Evolutionary conservation across 2,329 filamentous ascomycete species (phyloP).

Genomic region (Teratosphaeria nubilosa): DNA sequence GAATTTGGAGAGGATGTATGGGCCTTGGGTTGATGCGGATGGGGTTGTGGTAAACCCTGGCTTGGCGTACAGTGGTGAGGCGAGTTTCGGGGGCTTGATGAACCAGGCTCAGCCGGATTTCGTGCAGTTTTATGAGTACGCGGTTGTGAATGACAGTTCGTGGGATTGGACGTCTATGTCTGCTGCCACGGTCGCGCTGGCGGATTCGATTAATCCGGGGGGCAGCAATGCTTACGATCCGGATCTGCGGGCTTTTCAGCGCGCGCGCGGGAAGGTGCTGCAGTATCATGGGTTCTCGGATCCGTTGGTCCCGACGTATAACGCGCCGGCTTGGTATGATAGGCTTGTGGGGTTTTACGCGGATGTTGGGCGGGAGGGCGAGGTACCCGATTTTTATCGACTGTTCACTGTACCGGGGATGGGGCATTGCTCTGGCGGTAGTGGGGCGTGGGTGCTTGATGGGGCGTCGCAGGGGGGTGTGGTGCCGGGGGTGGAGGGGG

Average conservation of each 20-base stretch:
- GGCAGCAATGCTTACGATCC: conserved; percentile 39
- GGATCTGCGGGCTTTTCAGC: conserved; percentile 37
- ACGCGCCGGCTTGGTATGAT: conserved; percentile 11
- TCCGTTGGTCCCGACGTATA: conserved; percentile 35
- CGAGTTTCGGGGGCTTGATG: neutral
- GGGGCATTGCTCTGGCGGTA: conserved; percentile 28
- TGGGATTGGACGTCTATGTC: neutral
- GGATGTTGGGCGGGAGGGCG: conserved; percentile 28
- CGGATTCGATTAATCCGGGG: conserved; percentile 34
- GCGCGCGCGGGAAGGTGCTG: conserved; percentile 31
- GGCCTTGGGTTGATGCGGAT: neutral
- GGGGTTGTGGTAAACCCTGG: neutral
- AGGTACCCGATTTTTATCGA: conserved; percentile 29
- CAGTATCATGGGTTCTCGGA: conserved; percentile 36
- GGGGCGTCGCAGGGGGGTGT: conserved; percentile 24
- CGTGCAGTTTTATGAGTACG: neutral
- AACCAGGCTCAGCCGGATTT: neutral
- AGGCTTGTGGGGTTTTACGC: conserved; percentile 43
- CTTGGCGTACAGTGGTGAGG: neutral
- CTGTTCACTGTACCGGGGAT: conserved; percentile 37
- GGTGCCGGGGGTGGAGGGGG: conserved; percentile 6
- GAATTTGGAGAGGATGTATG: conserved; percentile 4
- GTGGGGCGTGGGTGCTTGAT: conserved; percentile 37
- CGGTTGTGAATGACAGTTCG: neutral
- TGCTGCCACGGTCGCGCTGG: conserved; percentile 20